Percentiles rank a stretch among this genome's conserved stretches.
phyloP scores from a whole-genome alignment of 139 green algal species.

The Trebouxia sp. region DNA sequence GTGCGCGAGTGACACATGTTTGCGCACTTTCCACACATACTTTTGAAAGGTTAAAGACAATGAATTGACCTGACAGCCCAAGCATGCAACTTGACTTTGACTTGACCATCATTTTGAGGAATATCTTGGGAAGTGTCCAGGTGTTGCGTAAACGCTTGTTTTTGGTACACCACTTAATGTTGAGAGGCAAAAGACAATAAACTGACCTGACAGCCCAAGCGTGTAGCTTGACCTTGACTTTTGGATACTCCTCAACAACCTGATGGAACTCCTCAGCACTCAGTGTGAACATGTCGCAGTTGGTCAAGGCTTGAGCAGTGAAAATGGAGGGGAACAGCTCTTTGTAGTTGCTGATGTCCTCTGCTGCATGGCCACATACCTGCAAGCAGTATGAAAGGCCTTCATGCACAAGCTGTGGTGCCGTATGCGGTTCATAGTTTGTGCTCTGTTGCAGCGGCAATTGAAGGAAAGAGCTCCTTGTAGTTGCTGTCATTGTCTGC shows the following conservation, averaged over 20 bases:
- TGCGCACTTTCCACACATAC: background rate
- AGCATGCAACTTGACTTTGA: background rate
- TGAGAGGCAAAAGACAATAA: background rate
- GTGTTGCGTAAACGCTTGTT: background rate
- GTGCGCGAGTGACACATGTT: background rate
- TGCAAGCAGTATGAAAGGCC: background rate
- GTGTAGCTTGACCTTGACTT: conserved; percentile 12
- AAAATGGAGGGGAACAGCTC: background rate
- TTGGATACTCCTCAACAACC: conserved; percentile 9
- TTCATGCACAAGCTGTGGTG: background rate
- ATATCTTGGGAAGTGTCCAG: background rate
- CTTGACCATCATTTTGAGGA: background rate
- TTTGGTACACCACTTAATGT: background rate
- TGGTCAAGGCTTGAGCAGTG: conserved; percentile 6
- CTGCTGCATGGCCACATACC: background rate
- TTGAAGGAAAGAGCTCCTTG: background rate
- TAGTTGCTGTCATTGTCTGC: conserved; percentile 10
- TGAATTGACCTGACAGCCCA: background rate
- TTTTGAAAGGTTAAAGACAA: background rate
- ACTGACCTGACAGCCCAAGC: background rate
- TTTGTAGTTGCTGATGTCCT: conserved; percentile 7
- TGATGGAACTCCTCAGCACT: conserved; percentile 6
- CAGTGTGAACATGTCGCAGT: conserved; percentile 15
- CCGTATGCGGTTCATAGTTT: background rate
- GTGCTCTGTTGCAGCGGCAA: background rate